A percentile compares a stretch with the other conserved stretches of the same genome.
Evolutionary conservation across 306 rosid species (phyloP).

Genomic region (Lathyrus sativus): DNA sequence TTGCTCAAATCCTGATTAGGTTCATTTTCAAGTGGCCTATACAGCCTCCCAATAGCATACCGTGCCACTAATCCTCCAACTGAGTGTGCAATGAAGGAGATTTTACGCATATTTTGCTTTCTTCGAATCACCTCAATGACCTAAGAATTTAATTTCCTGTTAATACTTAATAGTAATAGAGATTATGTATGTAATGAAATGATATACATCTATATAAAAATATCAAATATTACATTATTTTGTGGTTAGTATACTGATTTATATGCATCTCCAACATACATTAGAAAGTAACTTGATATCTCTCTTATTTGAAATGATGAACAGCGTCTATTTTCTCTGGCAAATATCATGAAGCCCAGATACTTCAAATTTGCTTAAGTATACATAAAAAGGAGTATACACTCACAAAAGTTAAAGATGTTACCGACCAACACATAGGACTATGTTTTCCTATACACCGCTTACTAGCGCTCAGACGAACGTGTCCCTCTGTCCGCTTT

Average conservation of each 20-base stretch:
- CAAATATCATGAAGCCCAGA: background rate
- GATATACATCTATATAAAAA: conserved; percentile 20
- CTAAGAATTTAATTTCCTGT: conserved; percentile 45
- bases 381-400: background rate
- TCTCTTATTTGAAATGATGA: conserved; percentile 24
- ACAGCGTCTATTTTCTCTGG: conserved; percentile 4
- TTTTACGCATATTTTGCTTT: conserved; percentile 69
- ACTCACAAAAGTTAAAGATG: too few species aligned
- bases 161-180: conserved; percentile 15
- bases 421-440: background rate
- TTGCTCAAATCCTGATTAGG: conserved; percentile 39
- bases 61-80: conserved; percentile 97
- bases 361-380: background rate
- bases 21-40: conserved; percentile 57
- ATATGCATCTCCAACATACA: conserved; percentile 15
- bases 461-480: too few species aligned
- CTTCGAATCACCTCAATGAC: conserved; percentile 68
- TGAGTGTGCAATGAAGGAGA: conserved; percentile 91
- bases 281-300: conserved; percentile 12
- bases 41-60: conserved; percentile 84
- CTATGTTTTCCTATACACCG: conserved; percentile 13
- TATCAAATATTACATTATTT: conserved; percentile 26
- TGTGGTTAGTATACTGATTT: conserved; percentile 2
- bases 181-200: conserved; percentile 20
- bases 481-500: too few species aligned